These are phyloP conservation scores for Drechslerella dactyloides DNA, from an alignment of 2,329 filamentous ascomycete species.

Conservation along the genomic window DNA sequence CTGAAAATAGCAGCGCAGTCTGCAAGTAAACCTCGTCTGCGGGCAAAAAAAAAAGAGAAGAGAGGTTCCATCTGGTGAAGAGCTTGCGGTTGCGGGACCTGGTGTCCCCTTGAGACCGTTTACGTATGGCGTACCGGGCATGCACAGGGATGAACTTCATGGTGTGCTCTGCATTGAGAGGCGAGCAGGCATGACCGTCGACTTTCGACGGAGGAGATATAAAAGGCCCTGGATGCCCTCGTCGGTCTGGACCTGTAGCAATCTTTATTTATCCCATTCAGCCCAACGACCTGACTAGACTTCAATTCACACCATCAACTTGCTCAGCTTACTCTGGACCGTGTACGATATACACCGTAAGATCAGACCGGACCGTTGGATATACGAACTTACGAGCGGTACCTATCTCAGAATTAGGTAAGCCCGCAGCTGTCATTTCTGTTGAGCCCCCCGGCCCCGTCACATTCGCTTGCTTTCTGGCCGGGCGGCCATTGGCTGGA, in stretches of 20 bases:
- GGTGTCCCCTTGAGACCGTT: conserved; percentile 21
- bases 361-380: neutral
- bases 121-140: conserved; percentile 15
- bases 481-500: neutral
- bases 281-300: neutral
- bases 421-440: neutral
- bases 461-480: neutral
- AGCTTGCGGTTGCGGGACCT: neutral
- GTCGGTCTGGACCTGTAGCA: neutral
- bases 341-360: neutral
- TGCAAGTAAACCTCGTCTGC: neutral
- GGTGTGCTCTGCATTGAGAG: neutral
- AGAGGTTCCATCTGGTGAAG: neutral
- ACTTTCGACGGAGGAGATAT: conserved; percentile 13
- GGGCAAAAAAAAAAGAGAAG: conserved; percentile 8
- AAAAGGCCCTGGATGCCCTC: conserved; percentile 13
- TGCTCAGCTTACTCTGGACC: no score
- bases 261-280: neutral
- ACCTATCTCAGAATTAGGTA: neutral
- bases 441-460: neutral
- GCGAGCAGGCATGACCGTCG: neutral
- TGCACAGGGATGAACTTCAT: neutral
- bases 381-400: neutral
- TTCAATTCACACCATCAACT: neutral
- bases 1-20: conserved; percentile 30